Evolutionary conservation across 2,329 filamentous ascomycete genomes (phyloP).

Genomic region (Diaporthe humulicola): DNA sequence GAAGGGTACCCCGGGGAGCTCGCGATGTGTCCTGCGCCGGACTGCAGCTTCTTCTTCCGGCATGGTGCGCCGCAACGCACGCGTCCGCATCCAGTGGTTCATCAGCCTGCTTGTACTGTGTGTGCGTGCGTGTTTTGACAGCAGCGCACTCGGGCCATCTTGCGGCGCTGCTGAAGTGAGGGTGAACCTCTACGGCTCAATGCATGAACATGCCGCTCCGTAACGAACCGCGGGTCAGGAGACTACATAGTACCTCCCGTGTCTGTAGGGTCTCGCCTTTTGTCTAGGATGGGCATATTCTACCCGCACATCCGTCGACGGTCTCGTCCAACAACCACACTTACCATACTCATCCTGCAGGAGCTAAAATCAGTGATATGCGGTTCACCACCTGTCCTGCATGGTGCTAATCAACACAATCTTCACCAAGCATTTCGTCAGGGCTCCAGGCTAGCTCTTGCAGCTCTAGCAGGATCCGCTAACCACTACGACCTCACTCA

Average conservation of each 20-base stretch:
- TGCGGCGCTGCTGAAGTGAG: slow-evolving; percentile 12
- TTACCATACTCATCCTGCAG: background rate
- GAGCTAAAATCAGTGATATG: slow-evolving; percentile 3
- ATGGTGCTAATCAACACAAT: slow-evolving; percentile 24
- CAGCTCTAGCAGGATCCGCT: slow-evolving; percentile 16
- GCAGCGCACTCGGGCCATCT: slow-evolving; percentile 8
- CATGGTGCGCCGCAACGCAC: slow-evolving; percentile 27
- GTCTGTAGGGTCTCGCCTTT: background rate
- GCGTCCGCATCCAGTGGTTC: slow-evolving; percentile 30
- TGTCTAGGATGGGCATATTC: background rate
- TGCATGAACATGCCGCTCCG: background rate
- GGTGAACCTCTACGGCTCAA: background rate
- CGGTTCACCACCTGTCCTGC: slow-evolving; percentile 30
- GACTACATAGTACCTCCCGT: background rate
- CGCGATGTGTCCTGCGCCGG: slow-evolving; percentile 30
- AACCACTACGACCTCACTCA: slow-evolving; percentile 22
- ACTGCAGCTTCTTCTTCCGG: slow-evolving; percentile 39
- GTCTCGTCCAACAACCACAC: background rate
- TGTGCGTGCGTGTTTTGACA: slow-evolving; percentile 11
- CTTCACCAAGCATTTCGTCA: slow-evolving; percentile 26
- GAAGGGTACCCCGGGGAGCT: slow-evolving; percentile 24
- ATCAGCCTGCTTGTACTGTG: slow-evolving; percentile 22
- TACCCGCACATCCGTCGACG: slow-evolving; percentile 9
- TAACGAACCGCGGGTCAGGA: background rate
- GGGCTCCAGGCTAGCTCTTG: slow-evolving; percentile 9